Conservation (phyloP, 2,329 filamentous ascomycete genomes). For the Beauveria australis region DNA sequence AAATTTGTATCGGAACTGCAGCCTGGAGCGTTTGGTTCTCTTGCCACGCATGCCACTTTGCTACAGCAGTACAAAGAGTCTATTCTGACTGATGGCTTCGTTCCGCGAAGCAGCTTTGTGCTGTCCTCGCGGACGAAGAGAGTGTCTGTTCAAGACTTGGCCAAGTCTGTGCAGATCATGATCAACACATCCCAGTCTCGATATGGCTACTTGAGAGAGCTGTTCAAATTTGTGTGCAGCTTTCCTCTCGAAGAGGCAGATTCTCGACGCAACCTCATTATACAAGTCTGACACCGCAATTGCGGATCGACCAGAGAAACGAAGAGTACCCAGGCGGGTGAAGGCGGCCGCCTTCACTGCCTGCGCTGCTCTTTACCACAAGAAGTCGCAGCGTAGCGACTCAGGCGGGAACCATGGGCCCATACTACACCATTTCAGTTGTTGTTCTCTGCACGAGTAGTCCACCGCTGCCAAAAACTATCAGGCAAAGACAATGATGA, state of each 20-base stretch:
- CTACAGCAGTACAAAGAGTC: conserved; percentile 75
- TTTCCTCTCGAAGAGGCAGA: conserved; percentile 74
- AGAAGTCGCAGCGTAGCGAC: neutral
- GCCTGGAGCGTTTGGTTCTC: conserved; percentile 67
- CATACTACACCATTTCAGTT: neutral
- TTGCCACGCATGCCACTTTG: conserved; percentile 61
- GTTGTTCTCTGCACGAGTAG: neutral
- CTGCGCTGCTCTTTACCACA: neutral
- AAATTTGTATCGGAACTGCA: conserved; percentile 70
- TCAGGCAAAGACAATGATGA: neutral
- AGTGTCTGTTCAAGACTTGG: conserved; percentile 65
- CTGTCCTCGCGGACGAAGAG: conserved; percentile 47
- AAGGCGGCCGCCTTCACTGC: neutral
- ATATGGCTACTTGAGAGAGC: conserved; percentile 71
- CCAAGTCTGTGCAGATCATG: conserved; percentile 72
- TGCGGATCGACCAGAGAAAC: neutral
- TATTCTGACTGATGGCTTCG: conserved; percentile 60
- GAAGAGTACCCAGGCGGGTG: neutral
- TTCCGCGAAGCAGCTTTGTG: conserved; percentile 32
- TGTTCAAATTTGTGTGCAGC: conserved; percentile 79
- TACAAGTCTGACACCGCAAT: conserved; percentile 36
- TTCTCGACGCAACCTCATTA: conserved; percentile 54
- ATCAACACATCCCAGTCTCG: conserved; percentile 54
- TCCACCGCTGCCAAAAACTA: neutral
- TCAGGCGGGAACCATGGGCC: neutral